Percentiles rank a stretch among this genome's conserved stretches.
Conservation (phyloP, 306 rosid species). For the Prunus salicina region DNA sequence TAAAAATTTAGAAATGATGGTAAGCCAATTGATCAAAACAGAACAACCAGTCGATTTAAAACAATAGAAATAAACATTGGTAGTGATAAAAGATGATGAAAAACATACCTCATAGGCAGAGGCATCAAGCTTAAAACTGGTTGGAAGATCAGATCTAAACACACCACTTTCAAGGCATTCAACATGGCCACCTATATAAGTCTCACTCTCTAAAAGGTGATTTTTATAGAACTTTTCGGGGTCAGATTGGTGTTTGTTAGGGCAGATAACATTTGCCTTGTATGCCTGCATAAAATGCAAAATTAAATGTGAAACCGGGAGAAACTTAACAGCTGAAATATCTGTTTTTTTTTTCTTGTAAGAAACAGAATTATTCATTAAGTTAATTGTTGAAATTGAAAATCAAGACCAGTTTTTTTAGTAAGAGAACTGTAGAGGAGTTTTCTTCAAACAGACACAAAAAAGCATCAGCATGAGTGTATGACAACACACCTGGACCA, state of each 20-base stretch:
- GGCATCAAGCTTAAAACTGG: constrained; percentile 77
- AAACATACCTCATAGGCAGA: constrained; percentile 79
- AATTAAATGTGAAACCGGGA: constrained; percentile 6
- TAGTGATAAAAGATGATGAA: constrained; percentile 14
- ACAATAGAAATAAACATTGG: constrained; percentile 14
- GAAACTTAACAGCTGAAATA: background rate
- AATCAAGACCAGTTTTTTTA: background rate
- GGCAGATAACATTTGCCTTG: constrained; percentile 89
- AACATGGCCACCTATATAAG: constrained; percentile 97
- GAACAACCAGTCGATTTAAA: background rate
- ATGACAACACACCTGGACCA: constrained; percentile 77
- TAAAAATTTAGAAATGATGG: background rate
- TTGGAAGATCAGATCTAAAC: constrained; percentile 92
- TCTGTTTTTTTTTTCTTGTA: too few relatives aligned
- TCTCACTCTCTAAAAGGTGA: constrained; percentile 96
- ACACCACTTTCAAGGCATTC: constrained; percentile 99
- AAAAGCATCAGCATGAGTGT: constrained; percentile 18
- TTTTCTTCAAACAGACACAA: constrained; percentile 11
- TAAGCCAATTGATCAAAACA: background rate
- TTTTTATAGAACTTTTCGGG: constrained; percentile 75
- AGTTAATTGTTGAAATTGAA: background rate
- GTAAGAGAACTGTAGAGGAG: constrained; percentile 13
- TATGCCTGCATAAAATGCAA: constrained; percentile 64
- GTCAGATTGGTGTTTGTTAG: constrained; percentile 92
- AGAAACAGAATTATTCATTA: too few relatives aligned